phyloP scores from a whole-genome alignment of 306 rosid species.

The Quercus berberidifolia region DNA sequence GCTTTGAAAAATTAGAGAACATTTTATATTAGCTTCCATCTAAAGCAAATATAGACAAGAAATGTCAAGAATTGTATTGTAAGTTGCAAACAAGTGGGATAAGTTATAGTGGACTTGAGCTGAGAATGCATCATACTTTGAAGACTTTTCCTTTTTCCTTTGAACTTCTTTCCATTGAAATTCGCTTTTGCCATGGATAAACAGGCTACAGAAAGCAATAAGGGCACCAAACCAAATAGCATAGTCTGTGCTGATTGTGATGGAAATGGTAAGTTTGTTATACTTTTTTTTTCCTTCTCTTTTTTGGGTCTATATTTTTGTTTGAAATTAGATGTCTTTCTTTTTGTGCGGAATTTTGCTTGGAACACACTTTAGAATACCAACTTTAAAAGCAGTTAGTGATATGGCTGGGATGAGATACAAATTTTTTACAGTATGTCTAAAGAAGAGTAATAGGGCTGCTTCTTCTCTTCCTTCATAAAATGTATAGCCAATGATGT shows the following conservation, averaged over 20 bases:
- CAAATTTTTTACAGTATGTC: background rate
- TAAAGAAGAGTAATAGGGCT: background rate
- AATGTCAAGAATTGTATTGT: background rate
- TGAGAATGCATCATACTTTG: conserved; percentile 2
- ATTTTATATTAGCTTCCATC: background rate
- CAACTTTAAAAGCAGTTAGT: background rate
- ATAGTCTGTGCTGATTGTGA: conserved; percentile 72
- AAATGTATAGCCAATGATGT: background rate
- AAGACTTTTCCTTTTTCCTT: background rate
- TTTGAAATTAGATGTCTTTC: background rate
- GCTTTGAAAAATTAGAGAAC: background rate
- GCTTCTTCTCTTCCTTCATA: background rate
- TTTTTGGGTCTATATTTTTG: background rate
- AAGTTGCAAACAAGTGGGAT: conserved; percentile 1
- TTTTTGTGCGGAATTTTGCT: background rate
- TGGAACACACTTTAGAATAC: background rate
- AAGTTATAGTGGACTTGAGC: conserved; percentile 7
- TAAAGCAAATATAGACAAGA: background rate
- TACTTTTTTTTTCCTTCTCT: background rate
- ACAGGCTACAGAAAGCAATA: conserved; percentile 65
- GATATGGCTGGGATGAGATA: background rate
- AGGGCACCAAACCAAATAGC: conserved; percentile 42
- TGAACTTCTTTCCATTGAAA: conserved; percentile 11
- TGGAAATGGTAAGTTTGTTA: conserved; percentile 75
- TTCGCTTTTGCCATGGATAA: conserved; percentile 26